Percentiles rank a stretch among this genome's conserved stretches.
Evolutionary conservation across 805 yeast genomes (phyloP).

Genomic region (Ogataea neopini): DNA sequence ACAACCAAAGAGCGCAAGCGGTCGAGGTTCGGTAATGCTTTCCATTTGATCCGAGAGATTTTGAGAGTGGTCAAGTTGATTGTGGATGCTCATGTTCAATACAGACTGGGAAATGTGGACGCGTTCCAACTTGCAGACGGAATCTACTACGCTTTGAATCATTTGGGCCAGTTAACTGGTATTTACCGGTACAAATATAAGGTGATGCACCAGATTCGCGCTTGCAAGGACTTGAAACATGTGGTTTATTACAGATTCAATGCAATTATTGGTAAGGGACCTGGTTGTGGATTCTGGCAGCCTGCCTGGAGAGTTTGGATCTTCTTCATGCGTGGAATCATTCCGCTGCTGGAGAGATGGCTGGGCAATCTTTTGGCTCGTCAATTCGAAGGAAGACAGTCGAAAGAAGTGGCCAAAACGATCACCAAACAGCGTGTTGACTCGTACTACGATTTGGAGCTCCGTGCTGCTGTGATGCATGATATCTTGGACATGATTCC

Average conservation of each 20-base stretch:
- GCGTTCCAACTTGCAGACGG: conserved; percentile 96
- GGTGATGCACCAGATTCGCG: conserved; percentile 97
- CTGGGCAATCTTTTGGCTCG: conserved; percentile 85
- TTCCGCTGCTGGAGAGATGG: conserved; percentile 94
- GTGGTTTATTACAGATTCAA: conserved; percentile 86
- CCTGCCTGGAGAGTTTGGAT: conserved; percentile 99
- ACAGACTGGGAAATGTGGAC: conserved; percentile 84
- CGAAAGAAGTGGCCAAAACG: conserved; percentile 89
- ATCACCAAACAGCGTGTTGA: conserved; percentile 95
- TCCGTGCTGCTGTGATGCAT: conserved; percentile 91
- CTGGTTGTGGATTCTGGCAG: conserved; percentile 99
- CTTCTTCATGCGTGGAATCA: conserved; percentile 84
- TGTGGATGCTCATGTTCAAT: conserved; percentile 94
- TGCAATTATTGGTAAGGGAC: conserved; percentile 89
- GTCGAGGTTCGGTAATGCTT: conserved; percentile 94
- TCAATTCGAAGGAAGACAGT: conserved; percentile 93
- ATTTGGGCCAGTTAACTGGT: conserved; percentile 94
- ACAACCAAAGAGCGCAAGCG: conserved; percentile 96
- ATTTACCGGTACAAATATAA: conserved; percentile 94
- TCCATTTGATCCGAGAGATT: conserved; percentile 90
- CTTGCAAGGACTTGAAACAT: conserved; percentile 94
- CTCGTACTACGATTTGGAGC: conserved; percentile 89
- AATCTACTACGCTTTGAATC: conserved; percentile 83
- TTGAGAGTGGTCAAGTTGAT: conserved; percentile 78
- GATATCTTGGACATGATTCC: conserved; percentile 98